phyloP scores from a whole-genome alignment of 2,329 filamentous ascomycete species.

The Colletotrichum sp. region DNA sequence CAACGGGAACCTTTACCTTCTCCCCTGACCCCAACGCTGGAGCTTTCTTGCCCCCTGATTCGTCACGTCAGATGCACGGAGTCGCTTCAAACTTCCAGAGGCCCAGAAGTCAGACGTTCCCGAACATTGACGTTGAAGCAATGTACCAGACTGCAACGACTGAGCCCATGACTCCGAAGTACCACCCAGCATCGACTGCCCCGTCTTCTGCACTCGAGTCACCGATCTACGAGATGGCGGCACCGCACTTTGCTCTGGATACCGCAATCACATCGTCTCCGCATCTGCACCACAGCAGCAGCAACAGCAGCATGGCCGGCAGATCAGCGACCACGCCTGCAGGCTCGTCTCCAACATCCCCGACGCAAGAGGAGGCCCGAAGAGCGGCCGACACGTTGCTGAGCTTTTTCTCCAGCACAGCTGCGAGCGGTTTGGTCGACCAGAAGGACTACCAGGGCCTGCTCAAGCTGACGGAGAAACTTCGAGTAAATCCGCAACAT shows the following conservation, averaged over 20 bases:
- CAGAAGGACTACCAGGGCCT: constrained; percentile 80
- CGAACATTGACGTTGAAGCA: constrained; percentile 70
- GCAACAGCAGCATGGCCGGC: constrained; percentile 50
- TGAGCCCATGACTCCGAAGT: constrained; percentile 57
- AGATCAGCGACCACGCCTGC: constrained; percentile 44
- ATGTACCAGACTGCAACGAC: constrained; percentile 47
- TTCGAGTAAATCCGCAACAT: constrained; percentile 69
- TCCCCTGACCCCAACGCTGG: constrained; percentile 75
- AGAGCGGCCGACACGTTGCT: constrained; percentile 82
- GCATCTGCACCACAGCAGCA: constrained; percentile 56
- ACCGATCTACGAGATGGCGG: constrained; percentile 50
- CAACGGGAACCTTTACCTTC: constrained; percentile 76
- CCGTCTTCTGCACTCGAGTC: constrained; percentile 60
- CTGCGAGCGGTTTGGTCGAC: constrained; percentile 70
- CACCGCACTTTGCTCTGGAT: constrained; percentile 48
- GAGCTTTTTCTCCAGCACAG: constrained; percentile 78
- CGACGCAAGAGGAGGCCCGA: constrained; percentile 85
- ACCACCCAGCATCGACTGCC: constrained; percentile 49
- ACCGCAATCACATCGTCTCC: constrained; percentile 41
- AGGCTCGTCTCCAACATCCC: constrained; percentile 66
- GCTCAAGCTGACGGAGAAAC: constrained; percentile 83
- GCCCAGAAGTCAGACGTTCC: constrained; percentile 88
- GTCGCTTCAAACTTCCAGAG: constrained; percentile 65
- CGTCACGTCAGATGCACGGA: constrained; percentile 39
- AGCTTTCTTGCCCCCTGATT: constrained; percentile 59